Evolutionary conservation across 768 basidiomycete species (phyloP).

Genomic region (Hericium erinaceus): DNA sequence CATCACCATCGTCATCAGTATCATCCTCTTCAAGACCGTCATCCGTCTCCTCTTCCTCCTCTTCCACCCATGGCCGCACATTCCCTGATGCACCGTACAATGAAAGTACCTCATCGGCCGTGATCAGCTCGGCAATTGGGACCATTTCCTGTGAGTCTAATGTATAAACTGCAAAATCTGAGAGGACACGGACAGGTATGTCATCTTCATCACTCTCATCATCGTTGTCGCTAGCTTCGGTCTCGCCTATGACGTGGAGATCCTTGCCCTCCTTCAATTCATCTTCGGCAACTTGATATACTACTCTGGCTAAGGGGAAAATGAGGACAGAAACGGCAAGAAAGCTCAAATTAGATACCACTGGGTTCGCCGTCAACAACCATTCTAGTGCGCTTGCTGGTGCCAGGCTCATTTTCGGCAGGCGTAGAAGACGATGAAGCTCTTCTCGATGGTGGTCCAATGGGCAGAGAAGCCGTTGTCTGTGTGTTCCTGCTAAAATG

Average conservation of each 20-base stretch:
- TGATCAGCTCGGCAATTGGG: conserved; percentile 29
- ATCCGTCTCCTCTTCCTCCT: conserved; percentile 15
- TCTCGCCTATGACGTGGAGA: conserved; percentile 37
- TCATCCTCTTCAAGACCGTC: conserved; percentile 3
- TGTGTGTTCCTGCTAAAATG: too few species aligned
- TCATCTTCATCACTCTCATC: conserved; percentile 21
- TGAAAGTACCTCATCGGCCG: conserved; percentile 12
- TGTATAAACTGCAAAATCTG: conserved; percentile 47
- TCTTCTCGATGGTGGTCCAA: too few species aligned
- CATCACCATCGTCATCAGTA: conserved; percentile 1
- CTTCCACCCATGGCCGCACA: conserved; percentile 26
- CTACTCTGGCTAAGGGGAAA: neutral
- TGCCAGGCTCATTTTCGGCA: too few species aligned
- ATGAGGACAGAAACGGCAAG: too few species aligned
- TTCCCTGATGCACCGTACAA: conserved; percentile 28
- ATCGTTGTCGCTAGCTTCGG: conserved; percentile 14
- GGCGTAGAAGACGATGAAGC: too few species aligned
- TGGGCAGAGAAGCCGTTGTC: too few species aligned
- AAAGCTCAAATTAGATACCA: too few species aligned
- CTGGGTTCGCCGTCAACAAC: too few species aligned
- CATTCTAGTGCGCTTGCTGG: too few species aligned
- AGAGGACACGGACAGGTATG: conserved; percentile 48
- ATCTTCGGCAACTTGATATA: conserved; percentile 17
- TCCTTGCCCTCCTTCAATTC: conserved; percentile 29
- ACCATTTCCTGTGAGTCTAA: conserved; percentile 28